A percentile compares a stretch with the other conserved stretches of the same genome.
Conservation (phyloP, 2,329 filamentous ascomycete species). For the Colletotrichum liaoningense region DNA sequence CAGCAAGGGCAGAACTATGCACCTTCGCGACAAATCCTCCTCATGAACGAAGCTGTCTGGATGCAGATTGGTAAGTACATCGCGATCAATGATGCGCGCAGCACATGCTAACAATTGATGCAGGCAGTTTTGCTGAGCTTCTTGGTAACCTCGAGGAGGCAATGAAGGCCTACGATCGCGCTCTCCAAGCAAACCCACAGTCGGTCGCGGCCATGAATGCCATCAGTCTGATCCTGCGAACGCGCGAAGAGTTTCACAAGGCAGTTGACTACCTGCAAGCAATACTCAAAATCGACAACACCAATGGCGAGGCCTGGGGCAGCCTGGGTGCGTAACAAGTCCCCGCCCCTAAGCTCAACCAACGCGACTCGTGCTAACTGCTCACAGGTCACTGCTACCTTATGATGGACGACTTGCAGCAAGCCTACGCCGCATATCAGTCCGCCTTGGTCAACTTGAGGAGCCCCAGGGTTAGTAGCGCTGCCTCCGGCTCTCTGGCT, state of each 20-base stretch:
- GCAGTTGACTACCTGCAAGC: slow-evolving; percentile 93
- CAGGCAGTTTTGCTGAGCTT: slow-evolving; percentile 87
- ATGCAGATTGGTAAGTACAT: slow-evolving; percentile 84
- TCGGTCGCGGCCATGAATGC: slow-evolving; percentile 94
- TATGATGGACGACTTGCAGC: slow-evolving; percentile 98
- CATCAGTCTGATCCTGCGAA: slow-evolving; percentile 90
- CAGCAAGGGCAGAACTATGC: slow-evolving; percentile 67
- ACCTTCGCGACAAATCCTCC: slow-evolving; percentile 79
- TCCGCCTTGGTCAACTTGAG: slow-evolving; percentile 92
- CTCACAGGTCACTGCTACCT: slow-evolving; percentile 90
- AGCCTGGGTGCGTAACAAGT: slow-evolving; percentile 77
- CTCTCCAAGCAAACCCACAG: slow-evolving; percentile 86
- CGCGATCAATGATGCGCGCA: slow-evolving; percentile 13
- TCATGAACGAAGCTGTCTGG: slow-evolving; percentile 90
- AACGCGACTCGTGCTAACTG: slow-evolving; percentile 38
- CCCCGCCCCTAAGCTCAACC: background rate
- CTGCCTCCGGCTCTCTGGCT: slow-evolving; percentile 1
- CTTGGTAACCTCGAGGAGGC: slow-evolving; percentile 91
- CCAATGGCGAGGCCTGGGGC: slow-evolving; percentile 96
- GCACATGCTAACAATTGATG: slow-evolving; percentile 42
- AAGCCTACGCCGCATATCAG: slow-evolving; percentile 97
- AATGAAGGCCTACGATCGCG: slow-evolving; percentile 90
- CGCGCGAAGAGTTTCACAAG: slow-evolving; percentile 92
- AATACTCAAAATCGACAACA: slow-evolving; percentile 88
- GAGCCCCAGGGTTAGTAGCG: slow-evolving; percentile 82